Base-by-base conservation (phyloP, 768 basidiomycete genomes). In the Panus rudis region DNA sequence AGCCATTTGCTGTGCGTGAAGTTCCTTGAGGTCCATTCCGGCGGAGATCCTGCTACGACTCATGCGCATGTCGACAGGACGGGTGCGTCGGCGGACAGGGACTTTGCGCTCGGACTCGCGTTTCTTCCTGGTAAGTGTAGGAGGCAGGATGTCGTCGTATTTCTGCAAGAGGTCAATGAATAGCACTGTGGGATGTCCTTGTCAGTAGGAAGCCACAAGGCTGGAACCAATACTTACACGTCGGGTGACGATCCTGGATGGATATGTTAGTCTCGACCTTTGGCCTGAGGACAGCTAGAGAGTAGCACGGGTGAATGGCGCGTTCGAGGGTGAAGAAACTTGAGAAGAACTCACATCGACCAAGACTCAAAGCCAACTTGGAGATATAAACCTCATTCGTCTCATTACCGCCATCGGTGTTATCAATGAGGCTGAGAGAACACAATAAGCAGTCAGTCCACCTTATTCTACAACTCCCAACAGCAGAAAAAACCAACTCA, bases 201-300 rank as follows among this genome's bases (percentile, higher is more conserved):
- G 19, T 26, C 4, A 19, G 23, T 7, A 22, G 25, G 21, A 24
- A 17, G 19, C 38, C 21, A 23, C 35, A 30, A 14, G 23, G n/a
- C n/a, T n/a, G n/a, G n/a, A n/a, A n/a, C n/a, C n/a, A 27, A 30
- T 6, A 67, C 78, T 52, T 61, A 84, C 88, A 64, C 13, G 84
- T 75, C 40, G 90, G 80, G 66, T 94, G 84, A 30, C 91, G 85
- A 59, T 92, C 92, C 60, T 94, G 90, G 48, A 98, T 82, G 3
- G 92, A 90, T 20, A 92, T 59, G 43, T 90, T 78, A 4, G 79
- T 82, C 58, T 97, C 92, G 30, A 70, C 55, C 62, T 81, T 86
- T 16, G 94, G 94, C 21, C 92, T 71, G 24, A 94, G 67, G 37
- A 97, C 74, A 22, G 79, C 89, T 92, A 48, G 5, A 37, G 31